These are phyloP conservation scores for Galerina sulciceps DNA, from an alignment of 768 basidiomycete species.

Conservation along the genomic window DNA sequence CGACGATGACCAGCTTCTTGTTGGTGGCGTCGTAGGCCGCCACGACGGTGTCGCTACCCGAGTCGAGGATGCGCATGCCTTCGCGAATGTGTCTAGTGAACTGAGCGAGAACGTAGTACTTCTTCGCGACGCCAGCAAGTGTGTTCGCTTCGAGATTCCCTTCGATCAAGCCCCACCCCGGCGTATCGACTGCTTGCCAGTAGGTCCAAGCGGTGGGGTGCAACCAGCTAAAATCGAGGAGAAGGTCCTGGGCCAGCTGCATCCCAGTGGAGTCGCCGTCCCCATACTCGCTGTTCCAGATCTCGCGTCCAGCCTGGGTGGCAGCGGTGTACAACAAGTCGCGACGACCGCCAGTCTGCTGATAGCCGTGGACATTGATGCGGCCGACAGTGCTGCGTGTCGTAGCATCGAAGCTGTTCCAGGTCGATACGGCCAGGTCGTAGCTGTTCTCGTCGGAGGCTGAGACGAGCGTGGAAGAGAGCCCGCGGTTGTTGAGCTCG, in stretches of 20 bases:
- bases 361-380: conserved; percentile 22
- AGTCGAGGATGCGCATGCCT: conserved; percentile 21
- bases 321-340: conserved; percentile 15
- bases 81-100: conserved; percentile 20
- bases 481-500: conserved; percentile 19
- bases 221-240: conserved; percentile 21
- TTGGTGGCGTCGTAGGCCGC: conserved; percentile 17
- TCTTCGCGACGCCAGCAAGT: conserved; percentile 16
- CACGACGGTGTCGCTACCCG: conserved; percentile 14
- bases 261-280: conserved; percentile 18
- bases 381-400: conserved; percentile 13
- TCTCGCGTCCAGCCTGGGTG: conserved; percentile 12
- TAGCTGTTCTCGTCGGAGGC: conserved; percentile 20
- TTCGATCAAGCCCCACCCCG: conserved; percentile 18
- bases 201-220: conserved; percentile 21
- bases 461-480: conserved; percentile 12
- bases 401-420: conserved; percentile 19
- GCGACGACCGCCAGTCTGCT: conserved; percentile 16
- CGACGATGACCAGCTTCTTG: conserved; percentile 16
- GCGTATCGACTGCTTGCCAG: conserved; percentile 19
- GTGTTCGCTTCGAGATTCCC: conserved; percentile 11
- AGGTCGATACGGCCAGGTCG: conserved; percentile 16
- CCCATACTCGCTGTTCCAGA: conserved; percentile 22
- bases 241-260: conserved; percentile 17
- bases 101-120: conserved; percentile 19